Conservation (phyloP, 257 asterid species). For the Solanum verrucosum region DNA sequence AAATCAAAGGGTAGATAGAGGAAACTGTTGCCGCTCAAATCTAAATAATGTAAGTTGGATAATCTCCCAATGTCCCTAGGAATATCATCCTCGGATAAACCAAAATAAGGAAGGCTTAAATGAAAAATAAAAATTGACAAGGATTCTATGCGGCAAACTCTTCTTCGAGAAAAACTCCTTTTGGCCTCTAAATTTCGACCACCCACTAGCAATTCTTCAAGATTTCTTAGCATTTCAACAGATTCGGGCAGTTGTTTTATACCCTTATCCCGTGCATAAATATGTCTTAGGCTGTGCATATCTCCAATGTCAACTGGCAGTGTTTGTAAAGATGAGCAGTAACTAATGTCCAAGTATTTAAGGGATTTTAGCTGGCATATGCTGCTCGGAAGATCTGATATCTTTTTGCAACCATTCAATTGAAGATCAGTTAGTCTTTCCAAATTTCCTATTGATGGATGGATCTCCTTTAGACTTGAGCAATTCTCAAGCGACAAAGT, state of each 20-base stretch:
- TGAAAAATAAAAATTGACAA: background rate
- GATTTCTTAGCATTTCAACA: background rate
- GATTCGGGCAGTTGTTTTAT: background rate
- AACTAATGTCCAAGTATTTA: fast-evolving
- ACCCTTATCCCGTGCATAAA: background rate
- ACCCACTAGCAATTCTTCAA: background rate
- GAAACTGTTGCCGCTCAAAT: background rate
- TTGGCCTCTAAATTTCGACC: background rate
- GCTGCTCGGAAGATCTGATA: too few species aligned
- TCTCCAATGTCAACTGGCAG: background rate
- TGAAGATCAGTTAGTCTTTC: too few species aligned
- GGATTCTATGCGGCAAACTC: background rate
- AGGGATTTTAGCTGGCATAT: too few species aligned
- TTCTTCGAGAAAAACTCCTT: background rate
- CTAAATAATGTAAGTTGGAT: background rate
- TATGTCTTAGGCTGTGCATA: fast-evolving
- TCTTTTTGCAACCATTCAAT: too few species aligned
- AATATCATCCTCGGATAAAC: background rate
- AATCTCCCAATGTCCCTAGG: background rate
- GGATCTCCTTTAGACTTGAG: too few species aligned
- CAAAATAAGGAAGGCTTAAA: background rate
- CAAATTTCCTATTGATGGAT: too few species aligned
- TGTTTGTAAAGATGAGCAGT: background rate
- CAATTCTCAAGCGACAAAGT: too few species aligned
- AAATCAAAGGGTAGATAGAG: background rate